Evolutionary conservation across 164 flowering plant genomes (phyloP), one percentile per base, ranked within the genome.

Genomic region (Dillenia suffruticosa): DNA sequence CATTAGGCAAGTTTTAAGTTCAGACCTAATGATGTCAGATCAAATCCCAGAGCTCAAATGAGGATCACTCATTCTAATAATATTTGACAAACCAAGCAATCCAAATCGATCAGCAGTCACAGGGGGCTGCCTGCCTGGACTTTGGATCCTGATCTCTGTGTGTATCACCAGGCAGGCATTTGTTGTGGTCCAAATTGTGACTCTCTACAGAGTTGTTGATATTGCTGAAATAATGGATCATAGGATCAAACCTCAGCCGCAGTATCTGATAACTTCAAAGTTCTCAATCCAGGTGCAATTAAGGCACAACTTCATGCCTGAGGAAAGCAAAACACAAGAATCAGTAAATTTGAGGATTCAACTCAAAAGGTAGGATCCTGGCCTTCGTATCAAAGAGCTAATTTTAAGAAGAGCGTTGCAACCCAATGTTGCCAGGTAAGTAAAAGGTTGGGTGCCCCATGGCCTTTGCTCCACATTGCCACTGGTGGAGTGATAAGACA

Each of bases 11-110:
- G 58, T 67, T 70, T 24, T 59, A 78, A 59, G 59, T 76, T 66
- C 11, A 78, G 62, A 63, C 82, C 82, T 9, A 78, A 71, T 43
- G 76, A 56, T 26, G 76, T 73, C 70, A 78, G 65, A 71, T 76
- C 82, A 56, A 73, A 56, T 60, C 82, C 79, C 49, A 78, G 64
- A 53, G 75, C 70, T 62, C 44, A 70, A 43, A 22, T 59, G 57
- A 47, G 66, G 72, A 61, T 67, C 56, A 51, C 58, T 58, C 66
- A 65, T 63, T 46, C 62, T 65, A 46, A 76, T 68, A 46, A 76
- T 62, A 54, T 56, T 57, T 49, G 73, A 67, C 58, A 78, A 63
- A 51, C 82, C 79, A 58, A 68, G 69, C 59, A 78, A 57, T 7
- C 77, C 79, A 70, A 63, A 70, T 50, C 59, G 63, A 51, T 75